Percentiles rank a stretch among this genome's conserved stretches.
Conservation (phyloP, 108 stramenopile genomes). For the Fistulifera solaris region DNA sequence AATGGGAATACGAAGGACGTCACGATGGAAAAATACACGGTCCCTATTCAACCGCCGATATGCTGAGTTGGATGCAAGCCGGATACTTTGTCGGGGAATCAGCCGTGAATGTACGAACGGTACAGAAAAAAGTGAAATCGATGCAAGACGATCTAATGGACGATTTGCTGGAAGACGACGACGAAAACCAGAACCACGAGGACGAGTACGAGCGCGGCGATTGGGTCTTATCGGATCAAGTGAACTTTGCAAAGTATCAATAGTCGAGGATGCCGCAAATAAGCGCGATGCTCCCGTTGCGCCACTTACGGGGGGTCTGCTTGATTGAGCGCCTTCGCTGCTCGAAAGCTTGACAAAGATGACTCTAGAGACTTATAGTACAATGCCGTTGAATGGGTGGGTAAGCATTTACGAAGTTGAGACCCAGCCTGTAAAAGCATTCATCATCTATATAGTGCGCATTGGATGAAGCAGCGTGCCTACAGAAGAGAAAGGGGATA, state of each 20-base stretch:
- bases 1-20: constrained; percentile 25
- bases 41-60: constrained; percentile 70
- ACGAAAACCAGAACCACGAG: constrained; percentile 28
- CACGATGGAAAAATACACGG: constrained; percentile 36
- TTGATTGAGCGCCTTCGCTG: too few species aligned
- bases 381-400: too few species aligned
- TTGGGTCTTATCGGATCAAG: constrained; percentile 21
- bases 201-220: constrained; percentile 14
- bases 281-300: too few species aligned
- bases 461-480: too few species aligned
- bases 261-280: too few species aligned
- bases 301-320: too few species aligned
- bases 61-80: constrained; percentile 64
- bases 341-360: too few species aligned
- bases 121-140: background rate
- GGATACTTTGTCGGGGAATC: constrained; percentile 78
- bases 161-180: constrained; percentile 66
- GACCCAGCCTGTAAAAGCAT: too few species aligned
- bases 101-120: constrained; percentile 27
- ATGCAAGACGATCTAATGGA: constrained; percentile 57
- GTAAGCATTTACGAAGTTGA: too few species aligned
- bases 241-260: constrained; percentile 12
- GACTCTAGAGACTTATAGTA: too few species aligned
- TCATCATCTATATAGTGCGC: too few species aligned
- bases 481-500: too few species aligned